These are phyloP conservation scores for Mycena latifolia DNA, from an alignment of 768 basidiomycete species.

Conservation along the genomic window DNA sequence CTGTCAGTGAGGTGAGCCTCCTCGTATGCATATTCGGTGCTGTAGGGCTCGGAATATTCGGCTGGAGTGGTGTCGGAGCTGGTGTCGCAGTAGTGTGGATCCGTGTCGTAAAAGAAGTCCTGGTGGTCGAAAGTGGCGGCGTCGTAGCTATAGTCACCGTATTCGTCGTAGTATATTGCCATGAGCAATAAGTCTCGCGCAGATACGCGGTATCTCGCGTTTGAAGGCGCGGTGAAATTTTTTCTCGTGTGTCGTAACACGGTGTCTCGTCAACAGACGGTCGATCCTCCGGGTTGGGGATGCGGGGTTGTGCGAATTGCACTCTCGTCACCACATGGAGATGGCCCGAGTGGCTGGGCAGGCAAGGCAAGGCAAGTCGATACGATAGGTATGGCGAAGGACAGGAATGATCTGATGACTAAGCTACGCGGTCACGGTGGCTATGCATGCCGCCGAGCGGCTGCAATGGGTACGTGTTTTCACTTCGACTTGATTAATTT, in stretches of 20 bases:
- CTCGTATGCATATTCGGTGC: not conserved
- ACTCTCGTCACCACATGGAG: constrained; percentile 9
- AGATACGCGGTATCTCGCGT: too few species aligned
- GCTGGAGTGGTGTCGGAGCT: not conserved
- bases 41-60: not conserved
- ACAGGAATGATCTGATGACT: not conserved
- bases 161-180: constrained; percentile 1
- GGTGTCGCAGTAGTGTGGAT: not conserved
- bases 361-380: constrained; percentile 2
- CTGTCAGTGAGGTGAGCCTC: not conserved
- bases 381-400: not conserved
- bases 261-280: constrained; percentile 5
- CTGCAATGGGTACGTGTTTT: too few species aligned
- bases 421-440: not conserved
- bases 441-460: too few species aligned
- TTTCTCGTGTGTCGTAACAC: constrained; percentile 14
- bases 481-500: too few species aligned
- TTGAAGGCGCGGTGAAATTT: not conserved
- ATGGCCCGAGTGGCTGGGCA: not conserved
- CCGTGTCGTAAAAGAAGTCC: not conserved
- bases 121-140: not conserved
- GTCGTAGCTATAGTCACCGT: not conserved
- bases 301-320: constrained; percentile 10
- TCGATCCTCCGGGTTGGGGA: constrained; percentile 4
- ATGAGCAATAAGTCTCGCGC: not conserved